Percentiles rank a stretch among this genome's conserved stretches.
Evolutionary conservation across 306 rosid genomes (phyloP).

Genomic region (Citrullus amarus): DNA sequence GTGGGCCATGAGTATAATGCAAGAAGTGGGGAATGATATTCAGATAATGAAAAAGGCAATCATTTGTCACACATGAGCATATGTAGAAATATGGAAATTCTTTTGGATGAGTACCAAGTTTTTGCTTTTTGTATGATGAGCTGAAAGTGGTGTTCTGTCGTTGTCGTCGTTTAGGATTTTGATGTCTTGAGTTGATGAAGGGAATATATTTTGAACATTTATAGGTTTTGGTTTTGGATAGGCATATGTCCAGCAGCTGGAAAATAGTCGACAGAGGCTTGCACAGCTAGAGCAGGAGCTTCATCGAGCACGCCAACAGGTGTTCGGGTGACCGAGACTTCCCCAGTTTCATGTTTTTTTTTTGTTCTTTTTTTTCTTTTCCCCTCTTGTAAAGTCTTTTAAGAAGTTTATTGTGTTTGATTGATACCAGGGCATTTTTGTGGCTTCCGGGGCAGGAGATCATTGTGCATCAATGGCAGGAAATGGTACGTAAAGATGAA

Average conservation of each 20-base stretch:
- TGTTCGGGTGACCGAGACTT: not conserved
- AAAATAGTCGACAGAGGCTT: constrained; percentile 52
- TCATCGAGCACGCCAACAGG: constrained; percentile 67
- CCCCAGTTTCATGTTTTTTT: not conserved
- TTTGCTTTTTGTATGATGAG: not conserved
- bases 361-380: not conserved
- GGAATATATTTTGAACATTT: constrained; percentile 27
- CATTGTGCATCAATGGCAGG: constrained; percentile 6
- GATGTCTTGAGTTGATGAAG: constrained; percentile 13
- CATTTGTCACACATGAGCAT: not conserved
- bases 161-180: not conserved
- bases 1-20: not conserved
- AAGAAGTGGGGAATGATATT: not conserved
- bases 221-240: constrained; percentile 45
- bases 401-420: not conserved
- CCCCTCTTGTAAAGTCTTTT: not conserved
- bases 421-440: not conserved
- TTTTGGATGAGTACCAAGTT: not conserved
- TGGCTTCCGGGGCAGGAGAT: not conserved
- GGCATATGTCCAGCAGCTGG: constrained; percentile 88
- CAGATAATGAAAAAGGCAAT: not conserved
- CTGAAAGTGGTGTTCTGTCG: not conserved
- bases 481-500: not conserved
- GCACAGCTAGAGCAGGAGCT: constrained; percentile 70
- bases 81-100: not conserved